Evolutionary conservation across 257 asterid genomes (phyloP), one percentile per base, ranked within the genome.

Genomic region (Plantago major): DNA sequence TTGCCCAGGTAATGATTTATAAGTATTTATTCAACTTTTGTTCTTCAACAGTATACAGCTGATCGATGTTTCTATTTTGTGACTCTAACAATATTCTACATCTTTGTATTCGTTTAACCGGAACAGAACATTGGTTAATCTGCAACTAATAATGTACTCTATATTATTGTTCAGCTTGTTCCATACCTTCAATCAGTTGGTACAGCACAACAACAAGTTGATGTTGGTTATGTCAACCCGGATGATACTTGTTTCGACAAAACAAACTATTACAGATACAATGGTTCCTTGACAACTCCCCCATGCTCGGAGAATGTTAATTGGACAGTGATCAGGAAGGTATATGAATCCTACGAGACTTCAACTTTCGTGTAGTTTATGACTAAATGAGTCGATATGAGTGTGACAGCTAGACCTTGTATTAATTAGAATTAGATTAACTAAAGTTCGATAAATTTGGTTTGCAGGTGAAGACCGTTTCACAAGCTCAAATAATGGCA

Each of bases 211-310:
- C 28, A 53, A 6, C 9, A 68, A 16, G 26, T 47, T 8, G 73
- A 71, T 9, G 37, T 81, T 64, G 89, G 88, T 10, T 12, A 9
- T 10, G 60, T 87, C 26, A 56, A 67, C 55, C 88, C 97, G 6
- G 33, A 76, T 60, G 65, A 72, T 1, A 74, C 87, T 62, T 63
- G 65, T 47, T 77, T 86, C 58, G 88, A 80, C 26, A 78, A 79
- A 71, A 80, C 80, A 57, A 81, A 73, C 45, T 87, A 86, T 45
- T 84, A 63, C 68, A 76, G 94, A 75, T 89, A 84, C 58, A 54
- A 76, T 40, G 97, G 97, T 43, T 89, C 97, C 42, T 85, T 89
- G 42, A 82, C 97, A 3, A 68, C 71, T 72, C 97, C 97, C 1
- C 94, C 97, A 13, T 86, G 97, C 79, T 73, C 87, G 6, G 86